A percentile compares a stretch with the other conserved stretches of the same genome.
Conservation (phyloP, 495 filamentous ascomycete species). For the Podospora comata region DNA sequence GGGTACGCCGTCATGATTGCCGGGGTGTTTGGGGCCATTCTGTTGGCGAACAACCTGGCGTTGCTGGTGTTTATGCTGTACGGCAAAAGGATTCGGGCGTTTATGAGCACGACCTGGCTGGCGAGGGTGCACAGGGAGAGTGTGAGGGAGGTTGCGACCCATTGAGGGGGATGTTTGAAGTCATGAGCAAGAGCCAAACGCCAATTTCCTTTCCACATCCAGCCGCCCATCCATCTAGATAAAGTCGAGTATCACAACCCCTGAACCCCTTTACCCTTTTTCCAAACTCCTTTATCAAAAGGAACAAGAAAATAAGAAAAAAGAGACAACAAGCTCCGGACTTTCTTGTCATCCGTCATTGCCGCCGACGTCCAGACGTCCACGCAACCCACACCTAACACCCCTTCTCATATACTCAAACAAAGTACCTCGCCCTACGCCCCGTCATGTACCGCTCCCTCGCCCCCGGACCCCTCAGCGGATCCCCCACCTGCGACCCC, state of each 20-base stretch:
- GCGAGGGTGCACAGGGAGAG: slow-evolving; percentile 32
- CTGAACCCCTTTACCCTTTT: neutral
- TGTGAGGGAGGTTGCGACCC: slow-evolving; percentile 16
- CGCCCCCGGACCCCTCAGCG: too few relatives aligned
- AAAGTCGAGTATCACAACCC: neutral
- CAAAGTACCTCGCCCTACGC: too few relatives aligned
- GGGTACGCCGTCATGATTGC: slow-evolving; percentile 59
- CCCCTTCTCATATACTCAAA: too few relatives aligned
- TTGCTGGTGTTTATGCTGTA: slow-evolving; percentile 55
- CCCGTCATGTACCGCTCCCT: too few relatives aligned
- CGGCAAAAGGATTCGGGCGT: slow-evolving; percentile 55
- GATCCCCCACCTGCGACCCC: too few relatives aligned
- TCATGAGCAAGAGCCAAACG: neutral
- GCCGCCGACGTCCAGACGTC: too few relatives aligned
- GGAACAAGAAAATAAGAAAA: too few relatives aligned
- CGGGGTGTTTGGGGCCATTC: slow-evolving; percentile 53
- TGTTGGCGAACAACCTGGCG: slow-evolving; percentile 55
- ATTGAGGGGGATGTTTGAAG: neutral
- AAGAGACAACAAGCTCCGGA: too few relatives aligned
- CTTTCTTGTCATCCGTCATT: too few relatives aligned
- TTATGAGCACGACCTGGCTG: slow-evolving; percentile 52
- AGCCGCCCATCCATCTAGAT: too few relatives aligned
- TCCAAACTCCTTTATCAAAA: neutral
- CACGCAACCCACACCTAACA: too few relatives aligned
- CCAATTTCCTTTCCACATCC: too few relatives aligned